Conservation (phyloP, 106 monocot genomes). For the Dendrobium catenatum region DNA sequence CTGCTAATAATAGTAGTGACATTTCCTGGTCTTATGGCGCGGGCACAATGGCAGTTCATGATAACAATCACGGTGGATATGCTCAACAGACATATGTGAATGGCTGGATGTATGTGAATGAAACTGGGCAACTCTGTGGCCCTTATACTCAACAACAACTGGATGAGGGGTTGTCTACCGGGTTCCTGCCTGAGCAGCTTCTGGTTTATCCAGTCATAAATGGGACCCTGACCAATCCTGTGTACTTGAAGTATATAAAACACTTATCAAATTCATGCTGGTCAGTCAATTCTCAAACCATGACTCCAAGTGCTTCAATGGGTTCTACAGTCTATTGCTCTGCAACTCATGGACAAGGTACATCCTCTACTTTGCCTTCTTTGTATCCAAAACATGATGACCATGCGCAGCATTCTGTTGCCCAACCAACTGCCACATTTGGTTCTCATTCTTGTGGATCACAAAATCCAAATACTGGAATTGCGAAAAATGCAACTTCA, state of each 20-base stretch:
- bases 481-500: neutral
- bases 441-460: conserved; percentile 8
- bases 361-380: neutral
- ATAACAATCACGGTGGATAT: conserved; percentile 17
- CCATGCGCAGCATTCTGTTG: neutral
- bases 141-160: conserved; percentile 56
- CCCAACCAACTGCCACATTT: neutral
- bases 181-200: conserved; percentile 56
- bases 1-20: conserved; percentile 13
- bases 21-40: conserved; percentile 8
- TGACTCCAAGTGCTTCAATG: conserved; percentile 6
- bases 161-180: conserved; percentile 43
- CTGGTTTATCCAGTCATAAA: conserved; percentile 55
- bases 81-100: conserved; percentile 20
- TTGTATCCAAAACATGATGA: conserved; percentile 12
- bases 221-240: conserved; percentile 35
- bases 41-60: conserved; percentile 9
- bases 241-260: conserved; percentile 36
- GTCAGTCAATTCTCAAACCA: conserved; percentile 6
- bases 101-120: conserved; percentile 71
- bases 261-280: conserved; percentile 17
- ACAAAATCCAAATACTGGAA: neutral
- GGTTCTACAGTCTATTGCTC: neutral
- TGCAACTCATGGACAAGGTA: conserved; percentile 4
- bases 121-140: conserved; percentile 58